Base-by-base conservation (phyloP, 768 basidiomycete species). In the Pleurotus tuber-regium region DNA sequence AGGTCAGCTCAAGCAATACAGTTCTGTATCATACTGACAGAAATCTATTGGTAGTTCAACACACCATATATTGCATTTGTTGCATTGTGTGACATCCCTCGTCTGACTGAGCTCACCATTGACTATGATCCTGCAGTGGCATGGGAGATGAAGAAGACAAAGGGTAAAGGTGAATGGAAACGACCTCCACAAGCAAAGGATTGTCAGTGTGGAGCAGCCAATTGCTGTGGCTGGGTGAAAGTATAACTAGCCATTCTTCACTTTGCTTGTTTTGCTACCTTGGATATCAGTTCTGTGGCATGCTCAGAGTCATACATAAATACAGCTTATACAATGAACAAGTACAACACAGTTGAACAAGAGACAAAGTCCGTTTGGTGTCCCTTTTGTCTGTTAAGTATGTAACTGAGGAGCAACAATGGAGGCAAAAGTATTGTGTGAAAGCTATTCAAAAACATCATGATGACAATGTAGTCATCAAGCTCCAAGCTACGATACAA, bases 51-150 rank as follows among this genome's bases (percentile, higher is more conserved):
- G n/a, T 54, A 86, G 84, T 70, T 73, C 57, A 79, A 83, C 14
- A 76, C 75, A 61, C 84, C 83, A 0, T 86, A 83, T 56, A 71
- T 87, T 29, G 81, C 77, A 1, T 85, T 85, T 48, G 80, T 76
- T 0, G 78, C 84, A 0, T 66, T 62, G 1, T 51, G 63, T 31
- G 60, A 77, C 54, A 81, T 89, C 47, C 66, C 68, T 0, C 72
- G 78, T 0, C 62, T 68, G 21, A 77, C 72, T 1, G 86, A 88
- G 54, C 73, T 88, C 3, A 81, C 80, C 0, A 73, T 87, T 18
- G 83, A 88, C 61, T 89, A 88, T 56, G 70, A 82, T 53, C 86
- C 87, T 4, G 66, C 66, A 3, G 63, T 61, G 12, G 63, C 62
- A 9, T 49, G 44, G 4, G 39, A 30, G 14, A 43, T 24, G 30